Percentiles rank a stretch among this genome's conserved stretches.
These are phyloP conservation scores for Zizania palustris DNA, from an alignment of 202 grass and related monocot genomes.

Conservation along the genomic window DNA sequence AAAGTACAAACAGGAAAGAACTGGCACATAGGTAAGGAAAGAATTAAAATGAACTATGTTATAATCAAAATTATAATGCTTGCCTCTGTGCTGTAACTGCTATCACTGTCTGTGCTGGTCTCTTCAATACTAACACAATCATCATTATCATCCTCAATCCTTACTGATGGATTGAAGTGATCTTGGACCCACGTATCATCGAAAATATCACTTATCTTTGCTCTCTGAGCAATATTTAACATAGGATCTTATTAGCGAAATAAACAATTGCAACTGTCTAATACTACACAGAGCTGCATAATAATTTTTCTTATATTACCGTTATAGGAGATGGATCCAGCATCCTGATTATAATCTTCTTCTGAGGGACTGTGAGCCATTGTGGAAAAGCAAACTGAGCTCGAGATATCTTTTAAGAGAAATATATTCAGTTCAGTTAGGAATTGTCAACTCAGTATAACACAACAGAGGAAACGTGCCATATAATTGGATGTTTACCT, in stretches of 20 bases:
- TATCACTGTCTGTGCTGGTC: conserved; percentile 26
- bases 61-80: background rate
- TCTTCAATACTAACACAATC: conserved; percentile 43
- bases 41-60: background rate
- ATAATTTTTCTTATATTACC: conserved; percentile 15
- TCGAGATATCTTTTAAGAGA: conserved; percentile 58
- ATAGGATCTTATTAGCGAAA: conserved; percentile 35
- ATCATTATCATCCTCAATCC: conserved; percentile 31
- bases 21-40: background rate
- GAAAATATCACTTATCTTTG: conserved; percentile 62
- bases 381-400: conserved; percentile 61
- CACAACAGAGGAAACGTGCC: background rate
- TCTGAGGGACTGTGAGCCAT: conserved; percentile 63
- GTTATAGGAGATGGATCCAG: conserved; percentile 58
- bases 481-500: conserved; percentile 37
- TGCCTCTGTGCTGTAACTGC: conserved; percentile 28
- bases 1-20: conserved; percentile 22
- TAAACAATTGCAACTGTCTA: background rate
- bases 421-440: conserved; percentile 11
- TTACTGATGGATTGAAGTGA: conserved; percentile 46
- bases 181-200: conserved; percentile 60
- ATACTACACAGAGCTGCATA: background rate
- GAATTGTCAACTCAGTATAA: conserved; percentile 24
- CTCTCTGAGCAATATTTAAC: conserved; percentile 48
- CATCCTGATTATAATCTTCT: conserved; percentile 64